phyloP scores from a whole-genome alignment of 805 yeast species.

The Ogataea trehaloabstinens region DNA sequence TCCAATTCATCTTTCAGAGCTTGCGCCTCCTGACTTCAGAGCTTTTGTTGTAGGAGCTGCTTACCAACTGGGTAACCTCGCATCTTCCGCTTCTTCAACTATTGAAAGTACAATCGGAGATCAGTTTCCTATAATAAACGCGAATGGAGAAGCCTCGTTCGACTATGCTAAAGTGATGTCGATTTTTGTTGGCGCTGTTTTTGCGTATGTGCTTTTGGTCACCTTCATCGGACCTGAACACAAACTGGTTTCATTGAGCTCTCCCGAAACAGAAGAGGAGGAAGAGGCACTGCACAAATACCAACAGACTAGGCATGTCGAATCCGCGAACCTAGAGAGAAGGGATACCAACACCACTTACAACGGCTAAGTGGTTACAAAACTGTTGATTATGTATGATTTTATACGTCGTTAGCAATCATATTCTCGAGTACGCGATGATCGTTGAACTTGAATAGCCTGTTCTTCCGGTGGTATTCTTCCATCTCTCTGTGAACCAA shows the following conservation, averaged over 20 bases:
- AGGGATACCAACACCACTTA: no score
- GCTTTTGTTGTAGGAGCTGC: slow-evolving; percentile 62
- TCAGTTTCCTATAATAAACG: slow-evolving; percentile 41
- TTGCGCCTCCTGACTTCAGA: slow-evolving; percentile 61
- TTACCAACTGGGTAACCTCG: slow-evolving; percentile 68
- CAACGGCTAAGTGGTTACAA: no score
- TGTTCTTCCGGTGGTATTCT: slow-evolving; percentile 15
- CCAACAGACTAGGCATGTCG: background rate
- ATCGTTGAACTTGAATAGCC: slow-evolving; percentile 15
- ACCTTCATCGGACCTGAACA: slow-evolving; percentile 63
- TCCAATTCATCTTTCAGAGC: slow-evolving; percentile 60
- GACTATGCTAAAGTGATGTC: slow-evolving; percentile 65
- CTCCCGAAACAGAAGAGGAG: slow-evolving; percentile 17
- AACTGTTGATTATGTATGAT: no score
- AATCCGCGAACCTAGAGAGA: background rate
- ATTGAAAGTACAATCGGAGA: slow-evolving; percentile 65
- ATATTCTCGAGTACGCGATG: no score
- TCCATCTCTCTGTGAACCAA: slow-evolving; percentile 11
- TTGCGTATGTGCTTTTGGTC: slow-evolving; percentile 48
- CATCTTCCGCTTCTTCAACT: slow-evolving; percentile 66
- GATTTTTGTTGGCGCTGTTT: slow-evolving; percentile 63
- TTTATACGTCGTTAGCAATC: no score
- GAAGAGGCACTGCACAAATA: slow-evolving; percentile 13
- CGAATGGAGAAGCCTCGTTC: slow-evolving; percentile 32
- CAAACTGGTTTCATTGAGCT: slow-evolving; percentile 25